Evolutionary conservation across 371 early-diverging fungal species (phyloP), one percentile per base, ranked within the genome.

Genomic region (Mucor sp.): DNA sequence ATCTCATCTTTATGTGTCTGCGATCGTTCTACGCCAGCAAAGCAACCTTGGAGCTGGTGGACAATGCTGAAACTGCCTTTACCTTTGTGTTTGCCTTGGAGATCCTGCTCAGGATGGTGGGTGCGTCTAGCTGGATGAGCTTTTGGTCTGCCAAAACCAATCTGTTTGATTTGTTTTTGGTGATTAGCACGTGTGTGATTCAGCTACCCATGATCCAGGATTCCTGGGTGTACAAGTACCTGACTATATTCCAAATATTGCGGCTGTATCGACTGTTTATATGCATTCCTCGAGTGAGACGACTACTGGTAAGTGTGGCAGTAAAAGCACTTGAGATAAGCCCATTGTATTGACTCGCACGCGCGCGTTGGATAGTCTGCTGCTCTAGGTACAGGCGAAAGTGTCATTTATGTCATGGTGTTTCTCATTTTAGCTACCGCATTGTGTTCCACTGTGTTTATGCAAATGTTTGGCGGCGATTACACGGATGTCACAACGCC

Each of bases 241-340:
- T 87, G 23, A 87, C 88, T 0, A 70, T 81, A 6, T 87, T 87
- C 60, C 88, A 86, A 53, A 78, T 84, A 12, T 35, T 84, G 25
- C 66, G 88, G 23, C 23, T 74, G 1, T 87, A 87, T 63, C 85
- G 88, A 12, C 65, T 87, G 8, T 76, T 87, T 37, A 78, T 84
- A 9, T 85, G 83, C 55, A 75, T 87, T 27, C 88, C 88, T 4
- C 84, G 84, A 8, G 83, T 86, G 12, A 69, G 83, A 27, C 69
- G 80, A 4, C 57, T 87, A 21, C 63, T 87, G 71, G 87, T 84
- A 76, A 68, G 69, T 43, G 67, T 68, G 35, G 4, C 41, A 15
- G 1, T 41, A 53, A 0, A 5, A 27, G 21, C 2, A 2, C 4
- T 25, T 0, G 0, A 21, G 2, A 11, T 47, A 8, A 19, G 9